Evolutionary conservation across 257 asterid genomes (phyloP).

Genomic region (Solanum etuberosum): DNA sequence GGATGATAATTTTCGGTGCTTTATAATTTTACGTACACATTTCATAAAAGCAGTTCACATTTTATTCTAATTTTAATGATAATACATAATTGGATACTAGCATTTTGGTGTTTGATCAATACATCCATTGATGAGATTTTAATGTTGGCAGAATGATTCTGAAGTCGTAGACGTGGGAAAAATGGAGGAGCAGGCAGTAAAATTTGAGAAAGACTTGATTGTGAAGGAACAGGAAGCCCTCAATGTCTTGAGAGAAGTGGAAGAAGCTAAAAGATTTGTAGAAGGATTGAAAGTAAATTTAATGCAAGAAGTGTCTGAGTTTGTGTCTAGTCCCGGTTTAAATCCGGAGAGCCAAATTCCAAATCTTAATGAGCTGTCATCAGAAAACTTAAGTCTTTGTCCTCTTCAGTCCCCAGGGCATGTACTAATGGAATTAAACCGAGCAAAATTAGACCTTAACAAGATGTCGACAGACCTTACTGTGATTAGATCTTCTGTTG

Average conservation of each 20-base stretch:
- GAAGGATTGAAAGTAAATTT: constrained; percentile 42
- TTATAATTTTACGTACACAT: background rate
- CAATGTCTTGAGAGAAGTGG: constrained; percentile 47
- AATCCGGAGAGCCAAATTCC: constrained; percentile 6
- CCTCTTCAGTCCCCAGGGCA: constrained; percentile 36
- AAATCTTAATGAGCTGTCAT: background rate
- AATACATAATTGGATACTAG: background rate
- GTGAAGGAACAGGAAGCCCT: constrained; percentile 58
- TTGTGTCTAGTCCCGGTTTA: constrained; percentile 20
- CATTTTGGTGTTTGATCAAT: background rate
- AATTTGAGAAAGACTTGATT: constrained; percentile 52
- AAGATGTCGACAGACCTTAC: constrained; percentile 67
- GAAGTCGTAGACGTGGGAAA: constrained; percentile 30
- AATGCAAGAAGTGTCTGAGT: constrained; percentile 42
- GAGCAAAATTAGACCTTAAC: constrained; percentile 53
- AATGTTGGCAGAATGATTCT: constrained; percentile 17
- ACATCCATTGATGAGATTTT: background rate
- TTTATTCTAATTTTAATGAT: no score
- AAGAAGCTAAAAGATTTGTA: constrained; percentile 50
- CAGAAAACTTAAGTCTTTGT: constrained; percentile 12
- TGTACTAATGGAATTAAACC: constrained; percentile 52
- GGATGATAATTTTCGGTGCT: background rate
- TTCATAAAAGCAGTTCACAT: background rate
- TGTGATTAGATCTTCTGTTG: constrained; percentile 67
- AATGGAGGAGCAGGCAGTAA: constrained; percentile 48